These are phyloP conservation scores for Tulasnella sp. DNA, from an alignment of 768 basidiomycete genomes.

Conservation along the genomic window DNA sequence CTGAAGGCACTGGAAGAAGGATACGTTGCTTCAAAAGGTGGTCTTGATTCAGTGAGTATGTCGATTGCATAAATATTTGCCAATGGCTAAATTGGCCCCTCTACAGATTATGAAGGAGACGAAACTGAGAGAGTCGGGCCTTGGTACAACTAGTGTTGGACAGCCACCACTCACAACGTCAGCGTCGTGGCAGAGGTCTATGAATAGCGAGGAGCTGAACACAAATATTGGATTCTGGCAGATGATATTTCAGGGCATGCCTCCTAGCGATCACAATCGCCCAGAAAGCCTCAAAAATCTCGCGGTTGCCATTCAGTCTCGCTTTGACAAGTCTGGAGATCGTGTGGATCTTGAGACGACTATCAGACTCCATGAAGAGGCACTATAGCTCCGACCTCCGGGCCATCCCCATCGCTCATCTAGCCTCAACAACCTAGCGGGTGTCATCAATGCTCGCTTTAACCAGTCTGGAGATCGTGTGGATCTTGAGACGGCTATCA, in stretches of 20 bases:
- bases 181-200: too few relatives aligned
- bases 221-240: too few relatives aligned
- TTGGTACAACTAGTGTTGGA: too few relatives aligned
- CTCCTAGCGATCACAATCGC: neutral
- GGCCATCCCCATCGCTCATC: neutral
- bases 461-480: neutral
- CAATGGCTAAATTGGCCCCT: too few relatives aligned
- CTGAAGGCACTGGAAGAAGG: too few relatives aligned
- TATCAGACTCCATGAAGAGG: neutral
- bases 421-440: neutral
- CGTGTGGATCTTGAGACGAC: neutral
- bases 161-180: too few relatives aligned
- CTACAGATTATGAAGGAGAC: too few relatives aligned
- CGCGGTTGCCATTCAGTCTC: neutral
- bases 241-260: neutral
- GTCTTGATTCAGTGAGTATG: too few relatives aligned
- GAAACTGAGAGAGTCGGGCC: too few relatives aligned
- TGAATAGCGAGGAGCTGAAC: too few relatives aligned
- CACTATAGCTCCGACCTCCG: neutral
- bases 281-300: neutral
- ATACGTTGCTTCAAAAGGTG: too few relatives aligned
- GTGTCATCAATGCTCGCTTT: neutral
- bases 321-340: neutral
- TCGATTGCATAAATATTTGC: too few relatives aligned
- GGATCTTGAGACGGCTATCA: neutral